phyloP scores from a whole-genome alignment of 1,284 basidiomycete species.

The Marasmius tenuissimus region DNA sequence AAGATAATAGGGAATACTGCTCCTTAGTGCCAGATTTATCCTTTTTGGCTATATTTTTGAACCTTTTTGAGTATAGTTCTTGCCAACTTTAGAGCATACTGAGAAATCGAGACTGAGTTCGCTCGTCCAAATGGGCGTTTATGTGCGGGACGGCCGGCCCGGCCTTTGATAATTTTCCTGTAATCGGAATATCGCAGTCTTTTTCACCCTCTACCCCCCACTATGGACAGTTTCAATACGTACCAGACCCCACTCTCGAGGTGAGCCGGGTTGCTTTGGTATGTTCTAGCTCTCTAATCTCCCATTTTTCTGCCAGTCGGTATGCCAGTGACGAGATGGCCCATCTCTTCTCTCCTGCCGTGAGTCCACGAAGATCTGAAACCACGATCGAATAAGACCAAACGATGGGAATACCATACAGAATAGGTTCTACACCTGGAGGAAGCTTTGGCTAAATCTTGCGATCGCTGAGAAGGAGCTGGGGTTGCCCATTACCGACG shows the following conservation, averaged over 20 bases:
- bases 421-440: conserved; percentile 98
- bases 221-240: conserved; percentile 66
- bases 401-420: conserved; percentile 29
- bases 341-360: conserved; percentile 89
- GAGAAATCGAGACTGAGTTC: too few species aligned
- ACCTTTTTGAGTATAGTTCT: too few species aligned
- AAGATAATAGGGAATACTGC: conserved; percentile 22
- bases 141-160: too few species aligned
- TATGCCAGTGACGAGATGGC: conserved; percentile 99
- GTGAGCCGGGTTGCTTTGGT: conserved; percentile 31
- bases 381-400: not conserved
- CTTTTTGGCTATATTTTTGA: too few species aligned
- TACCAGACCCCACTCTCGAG: conserved; percentile 79
- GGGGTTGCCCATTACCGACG: conserved; percentile 86
- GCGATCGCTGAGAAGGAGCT: conserved; percentile 97
- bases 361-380: conserved; percentile 32
- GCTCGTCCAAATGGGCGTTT: too few species aligned
- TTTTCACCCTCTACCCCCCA: not conserved
- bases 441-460: conserved; percentile 94
- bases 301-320: conserved; percentile 54
- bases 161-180: too few species aligned
- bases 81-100: too few species aligned
- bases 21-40: not conserved
- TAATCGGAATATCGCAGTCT: too few species aligned
- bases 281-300: conserved; percentile 10